Evolutionary conservation across 208 protist species (phyloP).

Genomic region (Acanthamoeba triangularis): DNA sequence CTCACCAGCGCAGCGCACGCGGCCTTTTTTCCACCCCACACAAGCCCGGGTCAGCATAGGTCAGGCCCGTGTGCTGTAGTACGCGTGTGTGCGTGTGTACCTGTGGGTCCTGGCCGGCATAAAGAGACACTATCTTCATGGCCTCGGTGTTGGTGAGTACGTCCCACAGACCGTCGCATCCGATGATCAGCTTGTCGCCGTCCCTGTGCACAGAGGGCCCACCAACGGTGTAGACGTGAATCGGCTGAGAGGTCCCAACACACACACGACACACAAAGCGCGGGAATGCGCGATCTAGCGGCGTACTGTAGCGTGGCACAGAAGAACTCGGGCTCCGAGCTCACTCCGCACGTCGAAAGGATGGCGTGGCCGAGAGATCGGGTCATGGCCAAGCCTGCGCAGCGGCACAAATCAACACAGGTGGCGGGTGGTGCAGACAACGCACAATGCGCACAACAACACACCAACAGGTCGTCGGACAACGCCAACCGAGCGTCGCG

Average conservation of each 20-base stretch:
- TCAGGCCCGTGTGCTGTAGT: background rate
- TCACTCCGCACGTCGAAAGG: conserved; percentile 43
- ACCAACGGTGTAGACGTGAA: background rate
- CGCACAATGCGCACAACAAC: too few relatives aligned
- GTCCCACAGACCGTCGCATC: conserved; percentile 75
- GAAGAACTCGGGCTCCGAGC: conserved; percentile 73
- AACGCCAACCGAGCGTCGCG: too few relatives aligned
- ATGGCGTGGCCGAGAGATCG: conserved; percentile 69
- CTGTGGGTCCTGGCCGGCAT: conserved; percentile 74
- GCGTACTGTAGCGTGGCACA: conserved; percentile 20
- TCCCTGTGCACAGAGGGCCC: background rate
- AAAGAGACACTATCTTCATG: conserved; percentile 65
- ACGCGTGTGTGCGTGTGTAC: background rate
- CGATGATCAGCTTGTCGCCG: conserved; percentile 65
- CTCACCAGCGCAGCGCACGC: conserved; percentile 67
- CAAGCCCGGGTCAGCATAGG: background rate
- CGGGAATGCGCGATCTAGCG: too few relatives aligned
- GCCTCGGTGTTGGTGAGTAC: conserved; percentile 54
- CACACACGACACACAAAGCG: background rate
- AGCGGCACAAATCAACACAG: background rate
- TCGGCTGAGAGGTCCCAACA: background rate
- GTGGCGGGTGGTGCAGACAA: too few relatives aligned
- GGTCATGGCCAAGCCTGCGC: conserved; percentile 68
- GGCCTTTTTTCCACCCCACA: background rate
- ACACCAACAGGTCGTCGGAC: too few relatives aligned